Percentiles rank a stretch among this genome's conserved stretches.
These are phyloP conservation scores for Apophysomyces trapeziformis DNA, from an alignment of 371 early-diverging fungal genomes.

Conservation along the genomic window DNA sequence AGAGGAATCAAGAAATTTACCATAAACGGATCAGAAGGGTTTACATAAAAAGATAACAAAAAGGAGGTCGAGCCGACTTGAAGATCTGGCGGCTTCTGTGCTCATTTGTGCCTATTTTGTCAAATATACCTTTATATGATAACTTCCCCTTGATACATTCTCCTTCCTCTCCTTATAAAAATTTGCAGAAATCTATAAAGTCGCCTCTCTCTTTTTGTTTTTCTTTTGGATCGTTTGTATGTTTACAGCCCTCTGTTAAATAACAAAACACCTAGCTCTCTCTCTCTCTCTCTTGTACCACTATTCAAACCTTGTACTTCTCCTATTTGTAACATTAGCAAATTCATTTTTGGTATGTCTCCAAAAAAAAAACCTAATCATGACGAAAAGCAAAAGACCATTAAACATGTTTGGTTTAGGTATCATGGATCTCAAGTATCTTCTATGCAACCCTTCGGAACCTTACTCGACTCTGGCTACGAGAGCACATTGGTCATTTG, in stretches of 20 bases:
- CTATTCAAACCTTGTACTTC: conserved; percentile 1
- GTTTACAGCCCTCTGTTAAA: neutral
- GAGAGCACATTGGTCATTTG: neutral
- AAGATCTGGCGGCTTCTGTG: conserved; percentile 26
- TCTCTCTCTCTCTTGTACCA: conserved; percentile 5
- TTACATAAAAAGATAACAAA: conserved; percentile 24
- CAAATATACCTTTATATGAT: conserved; percentile 25
- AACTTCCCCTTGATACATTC: conserved; percentile 12
- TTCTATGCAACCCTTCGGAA: conserved; percentile 33
- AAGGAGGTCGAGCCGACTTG: conserved; percentile 18
- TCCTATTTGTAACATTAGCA: neutral
- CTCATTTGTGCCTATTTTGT: conserved; percentile 10
- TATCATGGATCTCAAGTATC: conserved; percentile 39
- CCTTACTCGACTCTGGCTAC: conserved; percentile 15
- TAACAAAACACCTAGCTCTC: neutral
- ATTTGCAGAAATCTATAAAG: conserved; percentile 8
- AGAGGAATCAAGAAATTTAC: conserved; percentile 13
- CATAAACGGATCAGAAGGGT: conserved; percentile 18
- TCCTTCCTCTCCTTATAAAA: conserved; percentile 15
- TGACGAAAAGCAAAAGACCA: neutral
- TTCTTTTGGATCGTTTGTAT: neutral
- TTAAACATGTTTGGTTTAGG: conserved; percentile 20
- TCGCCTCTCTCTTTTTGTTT: conserved; percentile 12
- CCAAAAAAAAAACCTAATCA: neutral
- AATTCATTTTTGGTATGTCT: neutral